Evolutionary conservation across 2,329 filamentous ascomycete species (phyloP), one percentile per base, ranked within the genome.

Genomic region (Xylariales sp.): DNA sequence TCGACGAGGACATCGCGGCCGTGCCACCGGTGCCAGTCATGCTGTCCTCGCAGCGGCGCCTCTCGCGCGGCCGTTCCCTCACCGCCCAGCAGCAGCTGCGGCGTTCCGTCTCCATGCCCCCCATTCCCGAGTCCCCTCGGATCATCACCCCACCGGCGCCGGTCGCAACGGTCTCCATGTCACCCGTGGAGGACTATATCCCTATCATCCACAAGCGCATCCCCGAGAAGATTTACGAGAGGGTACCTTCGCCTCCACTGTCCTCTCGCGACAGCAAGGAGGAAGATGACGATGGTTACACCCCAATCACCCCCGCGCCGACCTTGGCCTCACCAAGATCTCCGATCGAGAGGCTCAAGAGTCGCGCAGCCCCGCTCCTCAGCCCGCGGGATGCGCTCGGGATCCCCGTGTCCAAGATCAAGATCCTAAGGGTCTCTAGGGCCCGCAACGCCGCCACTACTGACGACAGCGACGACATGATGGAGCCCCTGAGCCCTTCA

Each of bases 361-460:
- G 40, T 1, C 55, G 35, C 49, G 16, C 40, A 36, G 29, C 23
- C 11, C 24, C 42, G 46, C 34, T 46, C 38, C 28, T 43, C 36
- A 4, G 47, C 12, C 50, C 54, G 7, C 49, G 50, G 5, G 55
- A 60, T 32, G 54, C 52, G 2, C 48, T 60, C 10, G 57, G 57
- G 1, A 58, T 60, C 33, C 44, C 54, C 11, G 35, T 53, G 4
- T 44, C 44, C 25, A 49, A 40, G 7, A 34, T 37, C 24, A 35
- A 19, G 23, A 43, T 53, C 14, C 19, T 38, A 20, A 16, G 38
- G 15, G 36, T 50, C 14, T 40, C 38, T 10, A 48, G 44, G 37
- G 52, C 48, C 37, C 41, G 44, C 38, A 45, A 41, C 12, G 47
- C 28, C 3, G 40, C 35, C 19, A 34, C 34, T 4, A 25, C 41